Percentiles rank a stretch among this genome's conserved stretches.
Evolutionary conservation across 2,329 filamentous ascomycete species (phyloP).

Genomic region (Calonectria henricotiae): DNA sequence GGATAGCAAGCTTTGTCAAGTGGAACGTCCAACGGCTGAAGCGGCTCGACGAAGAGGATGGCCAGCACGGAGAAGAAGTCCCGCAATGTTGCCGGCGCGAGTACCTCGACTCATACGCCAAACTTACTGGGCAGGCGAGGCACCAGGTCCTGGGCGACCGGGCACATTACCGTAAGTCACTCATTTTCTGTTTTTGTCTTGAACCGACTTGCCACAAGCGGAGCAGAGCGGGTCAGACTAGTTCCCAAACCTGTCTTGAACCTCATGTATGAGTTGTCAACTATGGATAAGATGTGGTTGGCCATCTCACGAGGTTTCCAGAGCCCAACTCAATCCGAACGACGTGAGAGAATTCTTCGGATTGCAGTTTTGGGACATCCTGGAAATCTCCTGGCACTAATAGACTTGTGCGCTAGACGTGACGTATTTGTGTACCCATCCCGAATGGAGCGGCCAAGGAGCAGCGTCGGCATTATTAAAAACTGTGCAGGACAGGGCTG

Average conservation of each 20-base stretch:
- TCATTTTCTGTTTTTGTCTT: constrained; percentile 26
- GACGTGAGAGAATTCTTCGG: constrained; percentile 30
- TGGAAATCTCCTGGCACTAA: constrained; percentile 36
- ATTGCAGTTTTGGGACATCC: constrained; percentile 16
- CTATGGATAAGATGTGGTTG: constrained; percentile 22
- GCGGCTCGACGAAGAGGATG: constrained; percentile 38
- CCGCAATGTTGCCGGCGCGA: constrained; percentile 52
- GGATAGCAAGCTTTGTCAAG: constrained; percentile 57
- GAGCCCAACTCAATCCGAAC: constrained; percentile 29
- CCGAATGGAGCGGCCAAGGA: constrained; percentile 56
- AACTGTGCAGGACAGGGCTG: constrained; percentile 56
- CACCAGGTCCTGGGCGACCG: constrained; percentile 52
- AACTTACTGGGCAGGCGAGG: constrained; percentile 55
- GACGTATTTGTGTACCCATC: constrained; percentile 61
- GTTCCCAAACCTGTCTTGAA: constrained; percentile 14
- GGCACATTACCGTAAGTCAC: constrained; percentile 59
- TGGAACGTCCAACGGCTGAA: constrained; percentile 55
- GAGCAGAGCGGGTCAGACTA: constrained; percentile 18
- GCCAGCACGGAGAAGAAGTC: constrained; percentile 51
- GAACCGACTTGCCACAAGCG: constrained; percentile 22
- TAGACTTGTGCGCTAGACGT: constrained; percentile 53
- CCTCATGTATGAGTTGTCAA: constrained; percentile 36
- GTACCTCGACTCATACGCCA: constrained; percentile 57
- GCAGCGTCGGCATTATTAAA: constrained; percentile 57
- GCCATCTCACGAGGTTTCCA: constrained; percentile 15